Percentiles rank a stretch among this genome's conserved stretches.
phyloP scores from a whole-genome alignment of 1,284 basidiomycete species.

The Acaromyces ingoldii region DNA sequence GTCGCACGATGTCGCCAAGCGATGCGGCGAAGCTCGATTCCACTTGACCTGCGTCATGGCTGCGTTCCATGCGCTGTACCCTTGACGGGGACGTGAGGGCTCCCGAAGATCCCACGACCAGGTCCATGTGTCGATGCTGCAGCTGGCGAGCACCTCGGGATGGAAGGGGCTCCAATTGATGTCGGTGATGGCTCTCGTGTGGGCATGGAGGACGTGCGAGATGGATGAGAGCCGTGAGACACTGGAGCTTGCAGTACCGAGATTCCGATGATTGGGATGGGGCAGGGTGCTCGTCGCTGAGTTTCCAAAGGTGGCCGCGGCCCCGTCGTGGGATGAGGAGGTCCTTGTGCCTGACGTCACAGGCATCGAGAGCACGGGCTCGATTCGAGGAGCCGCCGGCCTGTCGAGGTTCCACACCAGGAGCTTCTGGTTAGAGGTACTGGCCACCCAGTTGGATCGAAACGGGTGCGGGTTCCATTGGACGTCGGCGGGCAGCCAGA shows the following conservation, averaged over 20 bases:
- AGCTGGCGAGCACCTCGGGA: constrained; percentile 45
- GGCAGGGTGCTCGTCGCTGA: constrained; percentile 14
- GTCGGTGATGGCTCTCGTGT: constrained; percentile 48
- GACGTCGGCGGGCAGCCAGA: constrained; percentile 87
- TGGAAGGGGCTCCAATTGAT: constrained; percentile 50
- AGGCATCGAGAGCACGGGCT: constrained; percentile 5
- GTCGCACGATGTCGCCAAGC: constrained; percentile 17
- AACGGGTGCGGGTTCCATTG: constrained; percentile 93
- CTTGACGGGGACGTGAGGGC: constrained; percentile 37
- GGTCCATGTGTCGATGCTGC: constrained; percentile 49
- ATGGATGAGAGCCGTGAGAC: constrained; percentile 28
- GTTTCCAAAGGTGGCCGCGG: constrained; percentile 16
- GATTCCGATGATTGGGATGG: constrained; percentile 6
- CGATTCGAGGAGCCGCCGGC: constrained; percentile 12
- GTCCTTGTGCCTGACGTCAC: background rate
- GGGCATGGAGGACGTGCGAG: constrained; percentile 42
- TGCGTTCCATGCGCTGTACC: constrained; percentile 49
- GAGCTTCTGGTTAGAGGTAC: constrained; percentile 90
- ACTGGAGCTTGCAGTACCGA: background rate
- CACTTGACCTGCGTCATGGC: constrained; percentile 49
- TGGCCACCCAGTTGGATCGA: constrained; percentile 82
- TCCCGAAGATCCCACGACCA: constrained; percentile 49
- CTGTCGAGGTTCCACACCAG: constrained; percentile 85
- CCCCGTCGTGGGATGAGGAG: background rate
- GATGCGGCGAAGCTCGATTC: constrained; percentile 16